Evolutionary conservation across 2,329 filamentous ascomycete species (phyloP), one percentile per base, ranked within the genome.

Genomic region (Penicillium olsonii): DNA sequence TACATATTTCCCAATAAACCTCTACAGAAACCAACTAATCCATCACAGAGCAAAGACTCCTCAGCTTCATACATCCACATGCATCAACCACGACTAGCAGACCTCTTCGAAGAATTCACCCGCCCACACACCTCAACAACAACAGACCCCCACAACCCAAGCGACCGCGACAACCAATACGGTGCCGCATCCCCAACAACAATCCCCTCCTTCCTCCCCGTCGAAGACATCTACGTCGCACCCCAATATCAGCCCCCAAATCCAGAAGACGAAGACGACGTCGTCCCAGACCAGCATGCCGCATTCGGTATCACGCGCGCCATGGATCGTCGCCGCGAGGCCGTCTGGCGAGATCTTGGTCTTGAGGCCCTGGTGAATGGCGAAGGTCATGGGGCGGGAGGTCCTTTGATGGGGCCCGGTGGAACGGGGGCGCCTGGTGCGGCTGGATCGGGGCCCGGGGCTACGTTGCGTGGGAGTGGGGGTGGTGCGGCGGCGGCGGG

Each of bases 181-280:
- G 65, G 63, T 31, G 62, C 66, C 2, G 60, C 64, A 1, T 62
- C 66, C 1, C 59, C 62, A 5, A 55, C 72, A 2, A 64, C 65
- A 7, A 62, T 72, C 42, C 70, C 71, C 2, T 72, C 70, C 4
- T 76, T 70, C 62, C 66, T 78, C 7, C 75, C 77, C n/a, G 69
- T 77, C 46, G 84, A 87, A 64, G 80, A 84, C 39, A 84, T 87
- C 63, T 78, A 81, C 59, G 77, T 87, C 2, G 73, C 78, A 6
- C 77, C 79, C 14, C 79, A 85, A 50, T 78, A 83, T 49, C 81
- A 85, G 61, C 84, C 84, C 0, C 67, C 83, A 12, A 85, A 86
- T 54, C 84, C 84, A 0, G 84, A 86, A 63, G 84, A 86, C 54
- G 83, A 87, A 64, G 84, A 86, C 53, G 84, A 85, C 56, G 80